Evolutionary conservation across 805 yeast genomes (phyloP), one percentile per base, ranked within the genome.

Genomic region (Sungouiella blattae): DNA sequence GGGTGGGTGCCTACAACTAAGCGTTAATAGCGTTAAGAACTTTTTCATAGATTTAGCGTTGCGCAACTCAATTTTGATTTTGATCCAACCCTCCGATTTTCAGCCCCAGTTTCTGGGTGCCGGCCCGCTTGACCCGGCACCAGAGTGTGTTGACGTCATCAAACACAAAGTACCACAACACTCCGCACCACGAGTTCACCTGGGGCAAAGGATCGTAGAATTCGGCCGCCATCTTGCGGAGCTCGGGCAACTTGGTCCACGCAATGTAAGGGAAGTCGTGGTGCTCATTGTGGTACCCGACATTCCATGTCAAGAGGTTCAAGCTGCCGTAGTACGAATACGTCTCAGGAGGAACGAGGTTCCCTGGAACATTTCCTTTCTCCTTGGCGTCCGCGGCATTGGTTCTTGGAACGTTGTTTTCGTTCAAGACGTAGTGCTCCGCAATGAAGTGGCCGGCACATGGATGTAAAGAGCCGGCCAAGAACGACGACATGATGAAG

Each of bases 361-460:
- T 63, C 20, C 44, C 49, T 11, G 53, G 35, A 26, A 66, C 58
- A 30, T 58, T 64, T 4, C 40, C 47, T 6, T 6, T 20, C n/a
- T 39, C 38, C 11, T 39, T 38, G 7, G 30, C 32, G 22, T 30
- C 36, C 22, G 63, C 70, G 11, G 32, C 22, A 15, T 12, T 26
- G 20, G 31, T 37, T 31, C 57, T 56, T 11, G 73, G 71, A 22
- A 59, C 55, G 25, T 86, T 82, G 44, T 78, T 67, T 21, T 64
- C 67, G 46, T 66, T 65, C 57, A 87, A 69, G 11, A 87, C 78
- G 54, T 86, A 87, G 57, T 88, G 97, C 56, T 88, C 97, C n/a
- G 95, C 91, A 45, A 88, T 86, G 61, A 88, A 88, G 63, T 88
- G 97, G 14, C 96, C 97, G 1, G 96, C 95, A 41, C 87, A 80